phyloP scores from a whole-genome alignment of 352 stramenopile species.

The Saprolegnia diclina region DNA sequence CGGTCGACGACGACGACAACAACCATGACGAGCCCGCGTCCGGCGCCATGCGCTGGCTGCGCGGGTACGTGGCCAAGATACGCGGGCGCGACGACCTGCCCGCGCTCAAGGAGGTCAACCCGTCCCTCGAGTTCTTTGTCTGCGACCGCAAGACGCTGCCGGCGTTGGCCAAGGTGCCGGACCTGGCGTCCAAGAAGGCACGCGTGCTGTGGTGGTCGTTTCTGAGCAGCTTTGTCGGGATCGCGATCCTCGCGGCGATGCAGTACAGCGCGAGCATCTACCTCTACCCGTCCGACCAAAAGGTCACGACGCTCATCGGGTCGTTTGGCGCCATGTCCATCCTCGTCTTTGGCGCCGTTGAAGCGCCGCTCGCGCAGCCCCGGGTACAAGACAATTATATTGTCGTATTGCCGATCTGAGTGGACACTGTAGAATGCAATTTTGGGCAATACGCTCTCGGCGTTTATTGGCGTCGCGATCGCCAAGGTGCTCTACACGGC shows the following conservation, averaged over 20 bases:
- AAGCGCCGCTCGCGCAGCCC: slow-evolving; percentile 32
- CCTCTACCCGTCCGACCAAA: slow-evolving; percentile 1
- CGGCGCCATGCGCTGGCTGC: not conserved
- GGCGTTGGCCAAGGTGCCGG: not conserved
- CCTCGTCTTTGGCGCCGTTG: slow-evolving; percentile 31
- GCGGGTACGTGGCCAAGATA: not conserved
- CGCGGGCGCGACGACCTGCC: slow-evolving; percentile 2
- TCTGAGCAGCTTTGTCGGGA: slow-evolving; percentile 24
- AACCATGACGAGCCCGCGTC: not conserved
- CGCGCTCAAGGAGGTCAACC: slow-evolving; percentile 5
- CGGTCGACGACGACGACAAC: not conserved
- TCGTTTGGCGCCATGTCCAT: slow-evolving; percentile 36
- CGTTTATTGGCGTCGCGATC: slow-evolving; percentile 32
- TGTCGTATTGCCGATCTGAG: no score
- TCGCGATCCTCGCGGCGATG: slow-evolving; percentile 21
- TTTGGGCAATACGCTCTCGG: slow-evolving; percentile 31
- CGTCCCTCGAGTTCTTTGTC: not conserved
- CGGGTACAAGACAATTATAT: no score
- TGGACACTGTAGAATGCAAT: slow-evolving; percentile 35
- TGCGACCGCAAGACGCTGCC: slow-evolving; percentile 9
- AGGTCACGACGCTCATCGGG: slow-evolving; percentile 32
- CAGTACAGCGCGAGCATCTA: slow-evolving; percentile 18
- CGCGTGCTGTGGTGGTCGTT: slow-evolving; percentile 17
- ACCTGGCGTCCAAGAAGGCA: not conserved
- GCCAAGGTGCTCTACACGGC: slow-evolving; percentile 22